These are phyloP conservation scores for Colletotrichum camelliae DNA, from an alignment of 2,329 filamentous ascomycete species.

Conservation along the genomic window DNA sequence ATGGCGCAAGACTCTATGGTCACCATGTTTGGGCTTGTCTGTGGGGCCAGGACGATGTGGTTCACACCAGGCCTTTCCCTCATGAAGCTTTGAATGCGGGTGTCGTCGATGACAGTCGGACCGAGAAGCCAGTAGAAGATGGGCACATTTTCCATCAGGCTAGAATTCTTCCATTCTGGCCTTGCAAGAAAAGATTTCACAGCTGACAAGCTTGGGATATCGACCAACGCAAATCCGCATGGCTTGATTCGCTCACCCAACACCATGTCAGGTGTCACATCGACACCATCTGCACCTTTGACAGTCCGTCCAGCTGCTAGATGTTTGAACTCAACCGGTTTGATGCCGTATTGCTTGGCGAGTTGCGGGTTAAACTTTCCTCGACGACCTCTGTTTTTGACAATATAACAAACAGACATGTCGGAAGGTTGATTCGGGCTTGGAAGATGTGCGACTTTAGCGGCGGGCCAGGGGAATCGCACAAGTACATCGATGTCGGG, in stretches of 20 bases:
- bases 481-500: constrained; percentile 75
- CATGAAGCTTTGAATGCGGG: constrained; percentile 73
- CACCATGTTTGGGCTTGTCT: constrained; percentile 78
- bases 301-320: constrained; percentile 71
- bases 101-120: constrained; percentile 66
- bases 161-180: constrained; percentile 71
- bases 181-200: constrained; percentile 72
- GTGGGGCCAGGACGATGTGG: constrained; percentile 80
- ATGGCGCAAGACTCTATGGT: constrained; percentile 70
- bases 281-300: constrained; percentile 65
- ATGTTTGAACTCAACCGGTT: constrained; percentile 57
- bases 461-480: constrained; percentile 80
- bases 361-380: constrained; percentile 78
- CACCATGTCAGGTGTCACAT: constrained; percentile 87
- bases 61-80: constrained; percentile 61
- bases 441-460: constrained; percentile 69
- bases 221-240: constrained; percentile 78
- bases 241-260: constrained; percentile 71
- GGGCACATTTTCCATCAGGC: constrained; percentile 70
- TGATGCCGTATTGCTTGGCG: constrained; percentile 70
- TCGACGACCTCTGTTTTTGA: constrained; percentile 76
- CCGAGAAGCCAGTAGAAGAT: constrained; percentile 85
- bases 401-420: constrained; percentile 83
- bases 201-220: constrained; percentile 75
- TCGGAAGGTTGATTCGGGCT: constrained; percentile 63